phyloP scores from a whole-genome alignment of 768 basidiomycete genomes.

The Pleurotus cornucopiae region DNA sequence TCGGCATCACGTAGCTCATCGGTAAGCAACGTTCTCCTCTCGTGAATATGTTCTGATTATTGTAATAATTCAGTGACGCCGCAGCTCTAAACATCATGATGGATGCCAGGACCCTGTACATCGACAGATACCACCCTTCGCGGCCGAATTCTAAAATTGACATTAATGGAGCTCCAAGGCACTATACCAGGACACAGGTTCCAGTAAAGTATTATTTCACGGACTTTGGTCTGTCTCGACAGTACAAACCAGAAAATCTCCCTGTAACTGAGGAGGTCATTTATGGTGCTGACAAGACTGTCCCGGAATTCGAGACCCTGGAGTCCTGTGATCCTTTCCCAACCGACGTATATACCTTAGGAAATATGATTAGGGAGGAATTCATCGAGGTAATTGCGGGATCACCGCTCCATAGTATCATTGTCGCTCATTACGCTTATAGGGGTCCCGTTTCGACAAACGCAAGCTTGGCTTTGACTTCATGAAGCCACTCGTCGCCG shows the following conservation, averaged over 20 bases:
- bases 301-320: slow-evolving; percentile 26
- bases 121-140: slow-evolving; percentile 18
- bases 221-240: slow-evolving; percentile 26
- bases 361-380: slow-evolving; percentile 20
- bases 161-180: slow-evolving; percentile 4
- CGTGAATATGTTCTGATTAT: no score
- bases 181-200: slow-evolving; percentile 15
- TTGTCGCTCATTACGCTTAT: no score
- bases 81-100: slow-evolving; percentile 18
- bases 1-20: slow-evolving; percentile 17
- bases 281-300: slow-evolving; percentile 35
- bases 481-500: slow-evolving; percentile 3
- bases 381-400: slow-evolving; percentile 9
- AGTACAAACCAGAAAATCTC: slow-evolving; percentile 19
- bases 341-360: slow-evolving; percentile 32
- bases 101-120: slow-evolving; percentile 17
- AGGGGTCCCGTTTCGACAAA: neutral
- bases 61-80: neutral
- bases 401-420: neutral
- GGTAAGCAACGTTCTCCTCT: slow-evolving; percentile 7
- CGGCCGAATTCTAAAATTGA: slow-evolving; percentile 13
- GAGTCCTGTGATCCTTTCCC: slow-evolving; percentile 25
- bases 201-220: slow-evolving; percentile 25
- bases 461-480: slow-evolving; percentile 5
- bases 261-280: slow-evolving; percentile 24